Evolutionary conservation across 257 asterid genomes (phyloP).

Genomic region (Parsonsia alboflavescens): DNA sequence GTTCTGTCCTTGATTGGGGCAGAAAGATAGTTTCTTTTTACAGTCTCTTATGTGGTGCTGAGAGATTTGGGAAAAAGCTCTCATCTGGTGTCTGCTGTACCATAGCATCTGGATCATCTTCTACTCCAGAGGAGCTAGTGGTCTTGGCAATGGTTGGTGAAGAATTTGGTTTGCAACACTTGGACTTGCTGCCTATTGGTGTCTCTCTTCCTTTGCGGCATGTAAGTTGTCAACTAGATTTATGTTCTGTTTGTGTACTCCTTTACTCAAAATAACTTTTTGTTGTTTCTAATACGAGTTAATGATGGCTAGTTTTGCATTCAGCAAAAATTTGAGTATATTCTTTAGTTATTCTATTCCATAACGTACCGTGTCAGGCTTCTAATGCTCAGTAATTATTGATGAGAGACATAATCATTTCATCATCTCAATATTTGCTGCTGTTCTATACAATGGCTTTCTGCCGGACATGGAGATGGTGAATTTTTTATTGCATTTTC

Average conservation of each 20-base stretch:
- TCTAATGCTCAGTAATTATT: background rate
- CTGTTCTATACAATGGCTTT: background rate
- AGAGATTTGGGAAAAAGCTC: constrained; percentile 49
- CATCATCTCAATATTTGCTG: background rate
- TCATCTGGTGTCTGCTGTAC: constrained; percentile 79
- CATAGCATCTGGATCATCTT: constrained; percentile 64
- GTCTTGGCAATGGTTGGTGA: constrained; percentile 98
- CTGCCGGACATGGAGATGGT: background rate
- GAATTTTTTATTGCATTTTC: too few relatives aligned
- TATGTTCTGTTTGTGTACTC: background rate
- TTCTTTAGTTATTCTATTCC: background rate
- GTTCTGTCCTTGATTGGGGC: constrained; percentile 71
- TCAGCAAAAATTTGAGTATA: background rate
- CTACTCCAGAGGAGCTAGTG: constrained; percentile 60
- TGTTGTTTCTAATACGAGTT: background rate
- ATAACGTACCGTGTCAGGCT: background rate
- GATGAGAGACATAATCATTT: background rate
- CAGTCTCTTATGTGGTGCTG: constrained; percentile 87
- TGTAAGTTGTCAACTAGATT: constrained; percentile 44
- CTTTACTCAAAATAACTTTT: background rate
- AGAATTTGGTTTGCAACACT: constrained; percentile 78
- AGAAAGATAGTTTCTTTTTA: constrained; percentile 82
- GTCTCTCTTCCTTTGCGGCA: constrained; percentile 92
- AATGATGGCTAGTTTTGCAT: background rate
- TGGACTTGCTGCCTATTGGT: constrained; percentile 93